Evolutionary conservation across 2,329 filamentous ascomycete species (phyloP), one percentile per base, ranked within the genome.

Genomic region (Colletotrichum incanum): DNA sequence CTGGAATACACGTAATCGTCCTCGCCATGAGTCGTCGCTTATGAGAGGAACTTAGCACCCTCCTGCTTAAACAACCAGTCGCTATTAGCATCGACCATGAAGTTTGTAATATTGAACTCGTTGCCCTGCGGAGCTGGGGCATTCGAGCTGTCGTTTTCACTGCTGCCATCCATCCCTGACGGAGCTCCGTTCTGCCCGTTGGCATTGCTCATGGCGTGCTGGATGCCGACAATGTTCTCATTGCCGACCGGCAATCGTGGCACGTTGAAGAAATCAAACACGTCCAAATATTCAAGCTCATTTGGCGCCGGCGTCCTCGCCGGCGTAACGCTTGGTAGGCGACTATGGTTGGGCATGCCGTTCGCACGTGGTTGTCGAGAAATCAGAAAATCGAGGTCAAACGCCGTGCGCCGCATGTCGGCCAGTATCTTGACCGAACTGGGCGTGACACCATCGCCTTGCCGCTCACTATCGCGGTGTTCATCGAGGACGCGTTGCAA

Each of bases 191-290:
- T 74, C 45, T 69, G 71, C 37, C 75, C 77, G 20, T 67, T 75
- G 23, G 34, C 69, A 7, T 74, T 76, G 1, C 70, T 70, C 26
- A 78, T 76, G n/a, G 34, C 66, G 37, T 55, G 73, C 59, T 71
- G 71, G 23, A 71, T 59, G n/a, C 65, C 64, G 45, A 61, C 52
- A 9, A 64, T 60, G 43, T 77, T 79, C 64, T 85, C 83, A 14
- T 83, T 81, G 39, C 83, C 83, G 28, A 88, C 81, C 0, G 89
- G 88, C 31, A 98, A 84, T 23, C 94, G 86, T 1, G 95, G 95
- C 67, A 97, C 91, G 79, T 98, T 98, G 86, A 98, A 98, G 79
- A 97, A 98, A 76, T 96, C 94, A 79, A 98, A 98, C 0, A 98
- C 93, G 77, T 98, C 95, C 3, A 98, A 85, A 79, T 97, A 97